Evolutionary conservation across 23 red algal genomes (phyloP).

Genomic region (Gracilaria domingensis): DNA sequence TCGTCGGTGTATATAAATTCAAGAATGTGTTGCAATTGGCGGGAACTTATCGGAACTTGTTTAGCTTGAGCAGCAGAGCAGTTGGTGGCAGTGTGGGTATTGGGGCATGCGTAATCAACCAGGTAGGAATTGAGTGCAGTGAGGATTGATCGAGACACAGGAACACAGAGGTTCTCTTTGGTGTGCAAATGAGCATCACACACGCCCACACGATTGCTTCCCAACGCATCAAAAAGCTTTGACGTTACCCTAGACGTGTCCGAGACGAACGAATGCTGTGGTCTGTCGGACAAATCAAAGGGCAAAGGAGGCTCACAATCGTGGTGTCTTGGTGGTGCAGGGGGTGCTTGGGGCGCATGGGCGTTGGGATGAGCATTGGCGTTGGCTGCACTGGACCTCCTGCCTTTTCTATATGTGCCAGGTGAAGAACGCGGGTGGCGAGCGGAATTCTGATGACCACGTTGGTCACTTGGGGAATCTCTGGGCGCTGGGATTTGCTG

Average conservation of each 20-base stretch:
- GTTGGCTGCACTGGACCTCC: no score
- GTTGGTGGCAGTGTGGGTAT: background rate
- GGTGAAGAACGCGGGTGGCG: no score
- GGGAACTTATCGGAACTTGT: background rate
- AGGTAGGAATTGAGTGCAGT: slow-evolving; percentile 18
- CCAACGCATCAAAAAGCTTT: background rate
- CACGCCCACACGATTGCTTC: slow-evolving; percentile 10
- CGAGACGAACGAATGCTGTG: slow-evolving; percentile 4
- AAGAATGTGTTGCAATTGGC: background rate
- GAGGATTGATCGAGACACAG: slow-evolving; percentile 17
- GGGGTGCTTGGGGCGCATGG: no score
- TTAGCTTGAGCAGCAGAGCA: background rate
- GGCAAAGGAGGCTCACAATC: background rate
- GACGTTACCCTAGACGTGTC: background rate
- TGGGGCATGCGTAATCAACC: slow-evolving; percentile 1
- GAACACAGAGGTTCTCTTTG: background rate
- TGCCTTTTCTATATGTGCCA: no score
- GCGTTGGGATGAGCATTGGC: background rate
- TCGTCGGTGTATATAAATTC: slow-evolving; percentile 29
- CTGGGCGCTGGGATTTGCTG: background rate
- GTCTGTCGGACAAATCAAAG: background rate
- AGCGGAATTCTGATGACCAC: no score
- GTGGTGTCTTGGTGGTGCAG: background rate
- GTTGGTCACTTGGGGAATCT: no score
- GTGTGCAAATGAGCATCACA: slow-evolving; percentile 18